Evolutionary conservation across 139 green algal species (phyloP).

Genomic region (Coccomyxa sp.): DNA sequence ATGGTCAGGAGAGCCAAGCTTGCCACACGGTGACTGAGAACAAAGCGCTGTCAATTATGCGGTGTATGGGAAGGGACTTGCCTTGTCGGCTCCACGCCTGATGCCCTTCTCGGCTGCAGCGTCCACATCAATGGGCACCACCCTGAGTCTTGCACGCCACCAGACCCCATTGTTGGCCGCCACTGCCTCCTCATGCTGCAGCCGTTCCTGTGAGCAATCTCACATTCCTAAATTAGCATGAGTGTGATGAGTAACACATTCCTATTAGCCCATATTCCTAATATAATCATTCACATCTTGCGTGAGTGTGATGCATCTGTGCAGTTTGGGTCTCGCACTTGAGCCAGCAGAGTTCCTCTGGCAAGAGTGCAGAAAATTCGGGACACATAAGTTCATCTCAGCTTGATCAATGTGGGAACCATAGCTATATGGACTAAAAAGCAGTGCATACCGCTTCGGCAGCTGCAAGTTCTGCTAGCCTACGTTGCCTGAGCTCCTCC

Average conservation of each 20-base stretch:
- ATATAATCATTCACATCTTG: neutral
- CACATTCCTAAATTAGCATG: neutral
- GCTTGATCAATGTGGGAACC: too few relatives aligned
- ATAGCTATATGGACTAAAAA: neutral
- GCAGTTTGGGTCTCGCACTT: neutral
- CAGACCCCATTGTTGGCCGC: conserved; percentile 59
- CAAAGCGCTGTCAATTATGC: neutral
- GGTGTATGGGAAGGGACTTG: conserved; percentile 5
- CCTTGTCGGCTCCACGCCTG: conserved; percentile 61
- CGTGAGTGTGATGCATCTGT: neutral
- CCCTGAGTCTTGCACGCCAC: conserved; percentile 32
- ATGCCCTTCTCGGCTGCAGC: conserved; percentile 43
- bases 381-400: too few relatives aligned
- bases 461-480: conserved; percentile 26
- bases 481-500: conserved; percentile 26
- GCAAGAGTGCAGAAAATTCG: neutral
- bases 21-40: neutral
- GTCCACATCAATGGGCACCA: conserved; percentile 36
- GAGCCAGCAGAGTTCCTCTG: neutral
- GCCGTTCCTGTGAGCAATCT: conserved; percentile 1
- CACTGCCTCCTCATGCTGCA: conserved; percentile 25
- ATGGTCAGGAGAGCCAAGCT: neutral
- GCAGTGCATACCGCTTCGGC: conserved; percentile 28
- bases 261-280: neutral
- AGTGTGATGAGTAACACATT: neutral